These are phyloP conservation scores for Leucosporidium yakuticum DNA, from an alignment of 768 basidiomycete species.

Conservation along the genomic window DNA sequence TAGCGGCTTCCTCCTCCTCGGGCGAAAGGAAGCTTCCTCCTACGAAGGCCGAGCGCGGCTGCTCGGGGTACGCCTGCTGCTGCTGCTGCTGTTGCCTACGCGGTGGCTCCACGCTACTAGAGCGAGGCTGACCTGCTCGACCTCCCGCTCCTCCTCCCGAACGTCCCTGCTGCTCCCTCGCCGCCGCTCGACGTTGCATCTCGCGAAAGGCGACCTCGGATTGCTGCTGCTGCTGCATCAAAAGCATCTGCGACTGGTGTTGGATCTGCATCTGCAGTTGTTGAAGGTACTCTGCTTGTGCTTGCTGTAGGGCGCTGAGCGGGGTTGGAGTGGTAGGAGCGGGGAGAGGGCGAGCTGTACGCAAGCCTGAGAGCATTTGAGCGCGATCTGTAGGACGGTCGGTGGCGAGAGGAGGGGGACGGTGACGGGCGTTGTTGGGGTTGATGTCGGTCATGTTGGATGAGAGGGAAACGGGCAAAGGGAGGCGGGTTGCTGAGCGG, in stretches of 20 bases:
- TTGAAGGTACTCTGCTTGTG: not conserved
- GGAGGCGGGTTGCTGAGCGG: too few species aligned
- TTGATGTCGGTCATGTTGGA: too few species aligned
- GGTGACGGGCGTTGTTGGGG: too few species aligned
- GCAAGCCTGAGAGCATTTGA: too few species aligned
- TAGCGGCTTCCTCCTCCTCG: not conserved
- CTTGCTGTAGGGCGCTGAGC: too few species aligned
- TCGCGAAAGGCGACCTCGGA: not conserved
- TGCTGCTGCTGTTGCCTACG: not conserved
- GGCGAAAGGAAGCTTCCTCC: not conserved
- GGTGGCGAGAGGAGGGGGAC: too few species aligned
- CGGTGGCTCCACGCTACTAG: not conserved
- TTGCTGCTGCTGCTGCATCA: not conserved
- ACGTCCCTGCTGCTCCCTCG: not conserved
- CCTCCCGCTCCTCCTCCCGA: not conserved
- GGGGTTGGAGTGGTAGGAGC: too few species aligned
- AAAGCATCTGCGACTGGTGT: not conserved
- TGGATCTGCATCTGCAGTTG: not conserved
- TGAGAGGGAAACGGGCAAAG: too few species aligned
- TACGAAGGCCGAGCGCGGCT: not conserved
- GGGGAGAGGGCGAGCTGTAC: too few species aligned
- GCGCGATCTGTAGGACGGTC: too few species aligned
- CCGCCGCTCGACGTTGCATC: not conserved
- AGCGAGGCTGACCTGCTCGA: not conserved
- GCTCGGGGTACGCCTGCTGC: not conserved